Percentiles rank a stretch among this genome's conserved stretches.
Evolutionary conservation across 2,329 filamentous ascomycete species (phyloP).

Genomic region (Xylariaceae sp.): DNA sequence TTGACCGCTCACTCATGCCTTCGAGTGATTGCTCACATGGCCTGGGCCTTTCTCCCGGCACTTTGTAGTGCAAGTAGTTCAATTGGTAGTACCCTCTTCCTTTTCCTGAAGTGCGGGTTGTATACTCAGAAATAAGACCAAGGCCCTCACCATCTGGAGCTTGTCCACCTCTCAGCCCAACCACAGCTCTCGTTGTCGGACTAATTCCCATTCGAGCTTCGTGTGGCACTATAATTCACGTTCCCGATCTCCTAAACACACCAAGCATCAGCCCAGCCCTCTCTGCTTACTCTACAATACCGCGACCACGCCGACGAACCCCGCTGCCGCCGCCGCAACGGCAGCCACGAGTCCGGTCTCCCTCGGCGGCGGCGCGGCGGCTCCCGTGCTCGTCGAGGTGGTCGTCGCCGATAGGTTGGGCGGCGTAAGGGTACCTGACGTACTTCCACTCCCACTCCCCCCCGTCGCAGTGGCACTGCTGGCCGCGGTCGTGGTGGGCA

Average conservation of each 20-base stretch:
- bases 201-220: no score
- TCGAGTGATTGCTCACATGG: no score
- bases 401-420: background rate
- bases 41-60: no score
- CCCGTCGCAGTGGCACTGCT: background rate
- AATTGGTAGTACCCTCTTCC: no score
- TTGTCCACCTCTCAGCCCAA: no score
- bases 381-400: constrained; percentile 1
- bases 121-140: no score
- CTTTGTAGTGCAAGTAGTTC: no score
- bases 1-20: no score
- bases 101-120: no score
- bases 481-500: constrained; percentile 3
- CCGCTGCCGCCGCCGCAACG: constrained; percentile 14
- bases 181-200: no score
- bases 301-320: constrained; percentile 12
- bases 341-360: constrained; percentile 13
- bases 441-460: background rate
- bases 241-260: background rate
- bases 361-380: constrained; percentile 2
- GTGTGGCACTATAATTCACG: no score
- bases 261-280: background rate
- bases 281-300: constrained; percentile 6
- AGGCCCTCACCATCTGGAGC: no score
- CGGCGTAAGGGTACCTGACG: background rate